Percentiles rank a stretch among this genome's conserved stretches.
Evolutionary conservation across 78 protist genomes (phyloP).

Genomic region (Polysphondylium violaceum): DNA sequence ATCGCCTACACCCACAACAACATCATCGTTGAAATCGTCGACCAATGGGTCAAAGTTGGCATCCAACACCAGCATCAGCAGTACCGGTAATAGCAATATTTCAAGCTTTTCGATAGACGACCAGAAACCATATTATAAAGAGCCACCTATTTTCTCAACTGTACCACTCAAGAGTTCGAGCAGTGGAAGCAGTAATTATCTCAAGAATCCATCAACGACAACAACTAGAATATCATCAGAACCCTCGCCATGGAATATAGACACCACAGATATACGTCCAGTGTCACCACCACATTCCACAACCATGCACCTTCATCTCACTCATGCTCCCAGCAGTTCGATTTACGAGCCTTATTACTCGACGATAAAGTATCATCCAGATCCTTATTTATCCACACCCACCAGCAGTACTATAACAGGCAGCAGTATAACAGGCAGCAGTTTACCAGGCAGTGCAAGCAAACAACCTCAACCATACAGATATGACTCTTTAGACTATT

Average conservation of each 20-base stretch:
- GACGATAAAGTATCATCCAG: too few species aligned
- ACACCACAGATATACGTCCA: slow-evolving; percentile 32
- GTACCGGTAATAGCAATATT: not conserved
- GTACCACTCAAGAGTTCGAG: not conserved
- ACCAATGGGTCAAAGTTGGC: not conserved
- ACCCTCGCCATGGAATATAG: slow-evolving; percentile 43
- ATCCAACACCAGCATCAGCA: not conserved
- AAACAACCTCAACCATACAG: slow-evolving; percentile 1
- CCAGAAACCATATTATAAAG: slow-evolving; percentile 44
- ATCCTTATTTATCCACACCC: not conserved
- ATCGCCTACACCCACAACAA: slow-evolving; percentile 18
- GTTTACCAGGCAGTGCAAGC: slow-evolving; percentile 21
- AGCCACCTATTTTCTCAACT: slow-evolving; percentile 30
- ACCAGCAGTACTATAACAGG: not conserved
- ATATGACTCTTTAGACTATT: not conserved
- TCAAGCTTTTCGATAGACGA: slow-evolving; percentile 22
- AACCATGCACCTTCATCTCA: not conserved
- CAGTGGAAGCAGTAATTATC: too few species aligned
- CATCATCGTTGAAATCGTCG: not conserved
- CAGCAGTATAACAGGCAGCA: not conserved
- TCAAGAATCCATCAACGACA: too few species aligned
- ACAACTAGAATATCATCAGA: slow-evolving; percentile 5
- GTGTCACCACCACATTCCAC: not conserved
- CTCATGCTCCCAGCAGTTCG: too few species aligned
- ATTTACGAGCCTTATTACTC: too few species aligned